Conservation (phyloP, 352 stramenopile genomes). For the Hyaloperonospora arabidopsidis region DNA sequence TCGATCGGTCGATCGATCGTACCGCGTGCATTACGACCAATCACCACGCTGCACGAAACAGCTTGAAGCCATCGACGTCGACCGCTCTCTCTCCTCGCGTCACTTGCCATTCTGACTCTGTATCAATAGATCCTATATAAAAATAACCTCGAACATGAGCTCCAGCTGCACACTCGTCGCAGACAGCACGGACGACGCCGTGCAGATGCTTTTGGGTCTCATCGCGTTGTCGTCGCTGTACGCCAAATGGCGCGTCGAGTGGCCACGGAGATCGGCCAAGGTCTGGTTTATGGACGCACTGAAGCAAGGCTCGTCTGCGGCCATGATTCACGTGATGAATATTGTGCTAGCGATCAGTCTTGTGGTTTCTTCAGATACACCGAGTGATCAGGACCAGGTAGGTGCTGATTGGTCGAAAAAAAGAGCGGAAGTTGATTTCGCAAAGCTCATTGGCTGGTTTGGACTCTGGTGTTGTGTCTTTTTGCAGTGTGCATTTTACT, state of each 20-base stretch:
- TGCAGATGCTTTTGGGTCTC: slow-evolving; percentile 71
- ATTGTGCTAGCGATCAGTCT: slow-evolving; percentile 72
- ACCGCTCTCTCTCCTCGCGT: too few species aligned
- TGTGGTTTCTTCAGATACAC: slow-evolving; percentile 43
- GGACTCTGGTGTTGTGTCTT: not conserved
- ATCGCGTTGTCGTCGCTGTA: slow-evolving; percentile 73
- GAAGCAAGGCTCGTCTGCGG: slow-evolving; percentile 73
- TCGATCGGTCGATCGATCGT: too few species aligned
- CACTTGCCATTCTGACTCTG: too few species aligned
- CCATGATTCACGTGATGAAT: slow-evolving; percentile 76
- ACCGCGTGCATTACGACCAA: too few species aligned
- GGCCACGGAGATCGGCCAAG: slow-evolving; percentile 43
- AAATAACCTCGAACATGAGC: too few species aligned
- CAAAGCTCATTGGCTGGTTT: too few species aligned
- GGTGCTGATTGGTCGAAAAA: not conserved
- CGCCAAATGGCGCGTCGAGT: slow-evolving; percentile 70
- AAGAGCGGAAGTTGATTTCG: not conserved
- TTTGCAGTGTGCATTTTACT: slow-evolving; percentile 73
- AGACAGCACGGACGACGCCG: slow-evolving; percentile 58
- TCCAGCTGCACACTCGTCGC: slow-evolving; percentile 59
- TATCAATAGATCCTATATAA: too few species aligned
- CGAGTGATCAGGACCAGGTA: slow-evolving; percentile 57
- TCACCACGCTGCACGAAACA: too few species aligned
- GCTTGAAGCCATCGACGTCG: too few species aligned
- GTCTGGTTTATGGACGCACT: slow-evolving; percentile 83